A percentile compares a stretch with the other conserved stretches of the same genome.
phyloP scores from a whole-genome alignment of 2,329 filamentous ascomycete species.

The Teratosphaeria epicoccoides region DNA sequence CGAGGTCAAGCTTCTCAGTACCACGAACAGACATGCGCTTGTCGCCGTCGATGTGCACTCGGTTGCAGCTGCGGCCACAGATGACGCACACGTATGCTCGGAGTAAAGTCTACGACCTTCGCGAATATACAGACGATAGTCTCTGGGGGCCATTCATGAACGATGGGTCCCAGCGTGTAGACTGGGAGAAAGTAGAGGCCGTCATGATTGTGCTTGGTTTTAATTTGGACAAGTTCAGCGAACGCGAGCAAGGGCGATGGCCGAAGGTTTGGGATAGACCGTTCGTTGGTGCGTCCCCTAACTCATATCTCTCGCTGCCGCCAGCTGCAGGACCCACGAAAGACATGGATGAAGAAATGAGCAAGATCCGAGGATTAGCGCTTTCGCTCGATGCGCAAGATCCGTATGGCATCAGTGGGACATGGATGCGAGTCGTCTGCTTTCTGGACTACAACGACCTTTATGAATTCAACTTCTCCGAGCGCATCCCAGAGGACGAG shows the following conservation, averaged over 20 bases:
- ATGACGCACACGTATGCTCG: slow-evolving; percentile 46
- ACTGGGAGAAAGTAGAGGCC: slow-evolving; percentile 73
- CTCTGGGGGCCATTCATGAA: slow-evolving; percentile 62
- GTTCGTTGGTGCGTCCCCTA: slow-evolving; percentile 46
- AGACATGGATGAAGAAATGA: slow-evolving; percentile 11
- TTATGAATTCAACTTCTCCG: slow-evolving; percentile 57
- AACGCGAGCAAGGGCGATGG: slow-evolving; percentile 36
- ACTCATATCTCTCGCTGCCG: slow-evolving; percentile 13
- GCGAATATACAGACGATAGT: slow-evolving; percentile 52
- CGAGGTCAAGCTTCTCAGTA: slow-evolving; percentile 16
- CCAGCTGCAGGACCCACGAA: slow-evolving; percentile 2
- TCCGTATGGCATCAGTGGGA: slow-evolving; percentile 61
- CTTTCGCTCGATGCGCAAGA: slow-evolving; percentile 46
- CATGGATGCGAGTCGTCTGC: slow-evolving; percentile 54
- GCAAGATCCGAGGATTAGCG: slow-evolving; percentile 24
- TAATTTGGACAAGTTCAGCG: slow-evolving; percentile 45
- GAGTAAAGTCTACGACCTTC: slow-evolving; percentile 62
- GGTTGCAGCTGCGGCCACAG: slow-evolving; percentile 8
- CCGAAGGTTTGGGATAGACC: slow-evolving; percentile 44
- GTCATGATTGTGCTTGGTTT: slow-evolving; percentile 58
- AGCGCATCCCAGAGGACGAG: slow-evolving; percentile 24
- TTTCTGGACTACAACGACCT: slow-evolving; percentile 58
- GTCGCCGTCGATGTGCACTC: slow-evolving; percentile 14
- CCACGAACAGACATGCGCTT: slow-evolving; percentile 11
- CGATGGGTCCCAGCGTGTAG: slow-evolving; percentile 51